Evolutionary conservation across 2,329 filamentous ascomycete genomes (phyloP).

Genomic region (Myriosclerotinia duriaeana): DNA sequence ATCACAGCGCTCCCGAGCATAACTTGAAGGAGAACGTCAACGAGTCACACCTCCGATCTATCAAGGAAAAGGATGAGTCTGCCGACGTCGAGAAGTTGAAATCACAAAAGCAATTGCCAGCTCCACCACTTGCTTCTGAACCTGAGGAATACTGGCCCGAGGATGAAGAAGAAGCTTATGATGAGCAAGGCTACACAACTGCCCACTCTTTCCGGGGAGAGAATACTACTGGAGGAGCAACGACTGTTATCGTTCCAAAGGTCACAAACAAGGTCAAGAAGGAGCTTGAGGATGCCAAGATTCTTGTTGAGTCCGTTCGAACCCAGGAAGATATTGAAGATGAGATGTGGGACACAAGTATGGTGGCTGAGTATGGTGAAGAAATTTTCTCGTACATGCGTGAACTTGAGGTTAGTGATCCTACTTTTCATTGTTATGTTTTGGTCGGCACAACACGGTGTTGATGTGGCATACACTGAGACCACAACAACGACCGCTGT

Average conservation of each 20-base stretch:
- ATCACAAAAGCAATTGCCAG: slow-evolving; percentile 28
- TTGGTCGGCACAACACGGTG: too few relatives aligned
- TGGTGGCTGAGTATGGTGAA: slow-evolving; percentile 95
- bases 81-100: slow-evolving; percentile 5
- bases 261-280: slow-evolving; percentile 66
- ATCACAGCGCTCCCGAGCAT: slow-evolving; percentile 14
- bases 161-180: slow-evolving; percentile 68
- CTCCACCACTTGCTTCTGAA: slow-evolving; percentile 44
- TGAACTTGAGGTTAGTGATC: slow-evolving; percentile 68
- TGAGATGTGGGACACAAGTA: slow-evolving; percentile 89
- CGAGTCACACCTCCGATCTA: slow-evolving; percentile 23
- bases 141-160: slow-evolving; percentile 72
- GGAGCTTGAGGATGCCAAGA: slow-evolving; percentile 65
- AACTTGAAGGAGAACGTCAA: slow-evolving; percentile 18
- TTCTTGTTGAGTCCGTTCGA: slow-evolving; percentile 36
- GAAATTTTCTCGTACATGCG: slow-evolving; percentile 95
- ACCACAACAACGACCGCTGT: background rate
- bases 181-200: slow-evolving; percentile 70
- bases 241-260: slow-evolving; percentile 69
- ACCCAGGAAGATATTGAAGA: slow-evolving; percentile 78
- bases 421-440: background rate
- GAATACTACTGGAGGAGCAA: slow-evolving; percentile 64
- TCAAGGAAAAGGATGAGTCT: slow-evolving; percentile 18
- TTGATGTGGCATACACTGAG: background rate
- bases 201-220: slow-evolving; percentile 76